Evolutionary conservation across 768 basidiomycete species (phyloP).

Genomic region (Russula ochroleuca): DNA sequence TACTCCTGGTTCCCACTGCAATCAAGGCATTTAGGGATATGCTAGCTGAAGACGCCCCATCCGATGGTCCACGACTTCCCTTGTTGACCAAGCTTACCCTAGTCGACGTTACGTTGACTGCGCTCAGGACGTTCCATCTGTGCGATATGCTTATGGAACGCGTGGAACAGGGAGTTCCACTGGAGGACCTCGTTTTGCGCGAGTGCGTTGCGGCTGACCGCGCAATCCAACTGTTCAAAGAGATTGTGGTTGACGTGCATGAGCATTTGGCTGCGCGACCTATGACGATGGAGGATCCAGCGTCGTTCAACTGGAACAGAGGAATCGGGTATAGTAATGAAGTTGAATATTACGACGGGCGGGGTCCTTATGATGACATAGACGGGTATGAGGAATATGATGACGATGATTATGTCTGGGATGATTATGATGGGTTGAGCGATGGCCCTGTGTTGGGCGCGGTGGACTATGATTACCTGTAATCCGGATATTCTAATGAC

Average conservation of each 20-base stretch:
- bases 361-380: background rate
- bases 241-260: conserved; percentile 8
- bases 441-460: too few relatives aligned
- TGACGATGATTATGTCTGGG: too few relatives aligned
- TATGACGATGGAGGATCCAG: too few relatives aligned
- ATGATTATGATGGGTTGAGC: too few relatives aligned
- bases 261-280: background rate
- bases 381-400: background rate
- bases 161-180: background rate
- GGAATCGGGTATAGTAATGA: too few relatives aligned
- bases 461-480: too few relatives aligned
- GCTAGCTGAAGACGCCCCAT: background rate
- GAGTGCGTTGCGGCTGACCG: background rate
- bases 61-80: background rate
- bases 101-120: background rate
- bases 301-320: too few relatives aligned
- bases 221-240: background rate
- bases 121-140: background rate
- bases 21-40: background rate
- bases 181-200: conserved; percentile 5
- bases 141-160: conserved; percentile 1
- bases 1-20: background rate
- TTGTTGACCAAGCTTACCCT: conserved; percentile 2
- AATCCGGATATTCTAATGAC: too few relatives aligned
- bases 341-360: background rate